A percentile compares a stretch with the other conserved stretches of the same genome.
These are phyloP conservation scores for Gracilaria gracilis DNA, from an alignment of 23 red algal genomes.

Conservation along the genomic window DNA sequence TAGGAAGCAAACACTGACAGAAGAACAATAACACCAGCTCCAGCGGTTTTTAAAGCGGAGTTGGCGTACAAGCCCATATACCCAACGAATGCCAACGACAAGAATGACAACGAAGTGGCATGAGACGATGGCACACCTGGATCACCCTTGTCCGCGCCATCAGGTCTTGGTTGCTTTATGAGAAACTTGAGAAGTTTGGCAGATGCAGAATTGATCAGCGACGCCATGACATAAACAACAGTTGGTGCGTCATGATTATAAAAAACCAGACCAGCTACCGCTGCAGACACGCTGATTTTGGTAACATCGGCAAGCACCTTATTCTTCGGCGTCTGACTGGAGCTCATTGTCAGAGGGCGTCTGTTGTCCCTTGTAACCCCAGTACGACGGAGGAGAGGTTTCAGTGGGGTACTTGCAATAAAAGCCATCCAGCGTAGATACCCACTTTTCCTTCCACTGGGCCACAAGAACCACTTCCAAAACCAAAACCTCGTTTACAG, in stretches of 20 bases:
- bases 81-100: conserved; percentile 35
- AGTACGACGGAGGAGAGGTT: neutral
- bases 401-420: neutral
- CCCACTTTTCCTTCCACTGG: too few relatives aligned
- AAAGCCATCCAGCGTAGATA: neutral
- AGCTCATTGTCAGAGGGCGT: neutral
- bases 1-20: conserved; percentile 7
- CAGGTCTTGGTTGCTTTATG: conserved; percentile 48
- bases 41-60: neutral
- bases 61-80: neutral
- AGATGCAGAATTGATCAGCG: neutral
- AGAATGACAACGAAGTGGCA: conserved; percentile 61
- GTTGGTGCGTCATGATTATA: conserved; percentile 17
- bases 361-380: neutral
- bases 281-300: conserved; percentile 16
- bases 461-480: too few relatives aligned
- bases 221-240: conserved; percentile 8
- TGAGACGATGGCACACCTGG: conserved; percentile 67
- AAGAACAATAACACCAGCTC: conserved; percentile 3
- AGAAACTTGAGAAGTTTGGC: conserved; percentile 43
- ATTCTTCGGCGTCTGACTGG: conserved; percentile 1
- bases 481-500: too few relatives aligned
- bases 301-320: conserved; percentile 47
- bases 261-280: conserved; percentile 2
- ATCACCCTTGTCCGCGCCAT: neutral